Evolutionary conservation across 2,329 filamentous ascomycete species (phyloP), one percentile per base, ranked within the genome.

Genomic region (Clonostachys solani): DNA sequence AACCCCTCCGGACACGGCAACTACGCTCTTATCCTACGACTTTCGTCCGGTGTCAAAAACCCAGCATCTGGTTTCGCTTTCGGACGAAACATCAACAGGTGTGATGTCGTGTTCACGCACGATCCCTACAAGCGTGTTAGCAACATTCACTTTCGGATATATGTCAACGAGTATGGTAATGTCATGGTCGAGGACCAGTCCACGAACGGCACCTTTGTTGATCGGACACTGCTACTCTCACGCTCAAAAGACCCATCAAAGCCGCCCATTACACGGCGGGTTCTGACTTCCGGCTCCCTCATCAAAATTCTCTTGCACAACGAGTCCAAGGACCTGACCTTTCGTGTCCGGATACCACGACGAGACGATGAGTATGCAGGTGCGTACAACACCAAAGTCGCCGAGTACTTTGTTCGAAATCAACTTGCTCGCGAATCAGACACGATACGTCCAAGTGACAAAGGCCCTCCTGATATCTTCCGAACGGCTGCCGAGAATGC

Each of bases 131-230:
- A 81, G 62, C 80, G 88, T 40, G 79, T 99, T 50, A 97, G 92
- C 72, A 96, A 97, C 61, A 78, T 87, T n/a, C 94, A 99, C 63
- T 99, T 97, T 63, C 86, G 90, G 46, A 95, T 99, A 51, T 96
- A 87, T 60, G 77, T 96, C 56, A 99, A 95, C 57, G 74, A 83
- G n/a, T 82, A 89, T 52, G 89, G 87, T 29, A 84, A 88, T 48
- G 77, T 96, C 53, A 96, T 99, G 90, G 73, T 97, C 12, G 86
- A 96, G 64, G 94, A 99, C 61, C 80, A 84, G 61, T 97, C 94
- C 1, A 96, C 91, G n/a, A 99, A 97, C 59, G 94, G 94, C 29
- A 97, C 94, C 5, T 75, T 89, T 50, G 89, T 97, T 48, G 92
- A 97, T 65, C 77, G 81, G 19, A 72, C 74, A 16, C 71, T 89